Evolutionary conservation across 768 basidiomycete genomes (phyloP), one percentile per base, ranked within the genome.

Genomic region (Polyporus arcularius): DNA sequence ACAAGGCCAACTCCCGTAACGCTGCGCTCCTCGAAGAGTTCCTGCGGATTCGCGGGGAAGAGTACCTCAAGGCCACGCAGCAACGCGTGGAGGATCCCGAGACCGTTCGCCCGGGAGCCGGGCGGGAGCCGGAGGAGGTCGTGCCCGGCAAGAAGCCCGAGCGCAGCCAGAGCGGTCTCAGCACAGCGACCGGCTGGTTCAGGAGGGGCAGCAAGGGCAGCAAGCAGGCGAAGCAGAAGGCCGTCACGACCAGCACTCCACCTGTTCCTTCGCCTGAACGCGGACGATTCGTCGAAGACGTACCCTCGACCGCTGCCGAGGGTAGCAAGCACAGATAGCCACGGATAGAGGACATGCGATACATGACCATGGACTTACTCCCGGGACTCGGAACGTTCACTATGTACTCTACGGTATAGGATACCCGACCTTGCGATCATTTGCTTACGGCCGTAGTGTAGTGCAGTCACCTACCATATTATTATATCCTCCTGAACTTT

Each of bases 1-100:
- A 79, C 80, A 96, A 94, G 71, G 86, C 94, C 18, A 98, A 98
- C 73, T 90, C 87, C 15, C 81, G 96, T 61, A 97, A 98, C 68
- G 95, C 93, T 11, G 83, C 83, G 5, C 76, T 97, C 50, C 79
- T 98, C 49, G 93, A 96, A 69, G 92, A 94, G 72, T 94, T 84
- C 73, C 74, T 97, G 55, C 81, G 88, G 39, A 79, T 92, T 32
- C 80, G 95, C 47, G 93, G 91, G 0, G 86, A 89, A 58, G 87
- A 91, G 68, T 85, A 80, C 68, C 70, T 93, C 51, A 85, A 80
- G 70, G 64, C 80, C 60, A 74, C 80, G 57, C 78, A 75, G 1
- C 77, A 61, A 67, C 49, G 70, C 72, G 38, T 73, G 74, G 45
- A 73, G 70, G 62, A 72, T 57, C 41, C 81, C 78, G 74, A 76